Evolutionary conservation across 2,329 filamentous ascomycete species (phyloP).

Genomic region (Aspergillus sp.): DNA sequence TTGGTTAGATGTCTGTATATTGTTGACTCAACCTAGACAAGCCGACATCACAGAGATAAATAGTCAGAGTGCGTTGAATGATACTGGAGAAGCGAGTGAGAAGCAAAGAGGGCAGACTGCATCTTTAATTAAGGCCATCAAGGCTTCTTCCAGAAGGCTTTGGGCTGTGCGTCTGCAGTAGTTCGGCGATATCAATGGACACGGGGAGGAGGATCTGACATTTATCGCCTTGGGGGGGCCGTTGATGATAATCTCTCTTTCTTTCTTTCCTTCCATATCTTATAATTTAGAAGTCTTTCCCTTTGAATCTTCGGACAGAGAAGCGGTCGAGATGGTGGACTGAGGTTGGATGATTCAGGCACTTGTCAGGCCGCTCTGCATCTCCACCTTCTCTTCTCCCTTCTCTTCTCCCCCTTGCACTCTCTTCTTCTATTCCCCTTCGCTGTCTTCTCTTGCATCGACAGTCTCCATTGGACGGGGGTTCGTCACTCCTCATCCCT

Average conservation of each 20-base stretch:
- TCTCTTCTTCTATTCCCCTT: not conserved
- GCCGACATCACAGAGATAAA: no score
- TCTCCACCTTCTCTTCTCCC: constrained; percentile 6
- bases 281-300: not conserved
- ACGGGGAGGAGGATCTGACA: not conserved
- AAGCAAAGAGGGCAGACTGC: not conserved
- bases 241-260: not conserved
- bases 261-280: not conserved
- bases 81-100: no score
- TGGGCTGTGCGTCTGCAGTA: constrained; percentile 19
- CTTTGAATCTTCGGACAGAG: not conserved
- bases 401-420: not conserved
- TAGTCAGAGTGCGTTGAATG: no score
- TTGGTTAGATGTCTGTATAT: not conserved
- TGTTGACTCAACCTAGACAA: no score
- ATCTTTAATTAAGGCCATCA: not conserved
- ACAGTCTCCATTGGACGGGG: not conserved
- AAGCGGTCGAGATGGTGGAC: not conserved
- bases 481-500: not conserved
- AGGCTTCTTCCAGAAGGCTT: constrained; percentile 20
- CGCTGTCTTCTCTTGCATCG: not conserved
- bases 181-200: not conserved
- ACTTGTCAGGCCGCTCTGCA: constrained; percentile 28
- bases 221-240: not conserved
- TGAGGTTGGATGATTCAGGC: constrained; percentile 14